Percentiles rank a stretch among this genome's conserved stretches.
These are phyloP conservation scores for Rutstroemia sp. DNA, from an alignment of 2,329 filamentous ascomycete species.

Conservation along the genomic window DNA sequence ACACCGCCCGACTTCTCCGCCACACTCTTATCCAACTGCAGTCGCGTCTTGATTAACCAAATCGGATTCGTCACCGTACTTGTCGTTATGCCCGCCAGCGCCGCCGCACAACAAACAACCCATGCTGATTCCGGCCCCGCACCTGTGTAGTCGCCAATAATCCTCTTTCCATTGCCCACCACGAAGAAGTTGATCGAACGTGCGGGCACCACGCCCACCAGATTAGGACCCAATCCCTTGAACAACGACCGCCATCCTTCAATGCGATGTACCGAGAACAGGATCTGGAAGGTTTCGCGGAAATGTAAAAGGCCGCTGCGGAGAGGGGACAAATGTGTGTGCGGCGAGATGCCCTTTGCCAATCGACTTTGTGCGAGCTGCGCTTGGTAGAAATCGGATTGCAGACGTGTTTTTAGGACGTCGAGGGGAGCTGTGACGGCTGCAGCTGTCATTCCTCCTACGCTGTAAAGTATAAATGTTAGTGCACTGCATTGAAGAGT, in stretches of 20 bases:
- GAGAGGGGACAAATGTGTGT: conserved; percentile 52
- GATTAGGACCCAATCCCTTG: conserved; percentile 85
- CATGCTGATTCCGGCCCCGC: conserved; percentile 60
- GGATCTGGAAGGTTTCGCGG: conserved; percentile 77
- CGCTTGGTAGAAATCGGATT: conserved; percentile 89
- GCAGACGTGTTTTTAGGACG: conserved; percentile 85
- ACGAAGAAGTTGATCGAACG: conserved; percentile 90
- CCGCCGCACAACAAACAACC: conserved; percentile 72
- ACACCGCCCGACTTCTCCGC: conserved; percentile 50
- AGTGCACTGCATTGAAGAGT: neutral
- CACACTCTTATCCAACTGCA: conserved; percentile 85
- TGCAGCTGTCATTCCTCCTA: conserved; percentile 85
- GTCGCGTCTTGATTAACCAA: conserved; percentile 88
- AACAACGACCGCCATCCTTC: conserved; percentile 87
- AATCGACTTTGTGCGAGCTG: conserved; percentile 64
- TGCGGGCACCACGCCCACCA: conserved; percentile 83
- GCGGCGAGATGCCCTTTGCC: conserved; percentile 42
- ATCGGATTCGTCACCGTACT: conserved; percentile 92
- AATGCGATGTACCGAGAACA: conserved; percentile 68
- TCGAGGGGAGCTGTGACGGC: conserved; percentile 92
- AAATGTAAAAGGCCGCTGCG: conserved; percentile 68
- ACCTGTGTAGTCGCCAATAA: conserved; percentile 71
- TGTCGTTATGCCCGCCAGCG: conserved; percentile 73
- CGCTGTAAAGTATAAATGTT: conserved; percentile 38
- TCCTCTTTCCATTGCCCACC: conserved; percentile 83